A percentile compares a stretch with the other conserved stretches of the same genome.
Conservation (phyloP, 2,329 filamentous ascomycete species). For the Botrytis medusae region DNA sequence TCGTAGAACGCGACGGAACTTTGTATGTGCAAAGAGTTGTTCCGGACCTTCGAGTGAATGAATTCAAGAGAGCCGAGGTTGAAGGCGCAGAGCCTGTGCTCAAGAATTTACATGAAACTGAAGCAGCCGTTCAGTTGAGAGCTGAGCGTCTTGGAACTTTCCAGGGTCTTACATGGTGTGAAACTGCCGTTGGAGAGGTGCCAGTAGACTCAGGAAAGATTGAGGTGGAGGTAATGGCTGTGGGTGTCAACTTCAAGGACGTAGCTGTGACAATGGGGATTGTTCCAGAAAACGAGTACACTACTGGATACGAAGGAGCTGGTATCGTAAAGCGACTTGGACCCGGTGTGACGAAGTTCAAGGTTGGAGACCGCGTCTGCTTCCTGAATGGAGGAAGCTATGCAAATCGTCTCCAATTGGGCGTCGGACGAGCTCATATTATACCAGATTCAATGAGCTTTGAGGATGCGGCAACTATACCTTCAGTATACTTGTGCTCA, state of each 20-base stretch:
- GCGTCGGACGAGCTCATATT: slow-evolving; percentile 23
- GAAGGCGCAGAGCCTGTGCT: background rate
- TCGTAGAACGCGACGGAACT: slow-evolving; percentile 37
- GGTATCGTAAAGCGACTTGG: slow-evolving; percentile 37
- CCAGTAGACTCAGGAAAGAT: slow-evolving; percentile 19
- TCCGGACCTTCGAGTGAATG: slow-evolving; percentile 29
- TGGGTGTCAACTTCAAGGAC: slow-evolving; percentile 30
- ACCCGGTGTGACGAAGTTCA: slow-evolving; percentile 26
- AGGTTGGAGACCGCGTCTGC: slow-evolving; percentile 33
- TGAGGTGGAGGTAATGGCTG: slow-evolving; percentile 32
- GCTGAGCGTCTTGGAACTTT: slow-evolving; percentile 23
- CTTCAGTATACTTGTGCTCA: slow-evolving; percentile 38
- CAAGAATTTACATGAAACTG: slow-evolving; percentile 11
- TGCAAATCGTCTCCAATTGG: slow-evolving; percentile 22
- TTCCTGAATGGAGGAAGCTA: slow-evolving; percentile 22
- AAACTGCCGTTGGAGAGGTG: slow-evolving; percentile 8
- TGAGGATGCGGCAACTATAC: slow-evolving; percentile 43
- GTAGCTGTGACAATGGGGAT: slow-evolving; percentile 30
- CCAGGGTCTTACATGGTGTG: slow-evolving; percentile 22
- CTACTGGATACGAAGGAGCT: slow-evolving; percentile 32
- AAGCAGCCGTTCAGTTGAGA: slow-evolving; percentile 15
- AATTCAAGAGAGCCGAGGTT: slow-evolving; percentile 8
- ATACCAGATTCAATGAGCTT: slow-evolving; percentile 45
- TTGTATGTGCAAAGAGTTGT: slow-evolving; percentile 35
- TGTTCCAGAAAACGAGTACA: slow-evolving; percentile 26